Evolutionary conservation across 2,329 filamentous ascomycete species (phyloP).

Genomic region (Neopestalotiopsis sp.): DNA sequence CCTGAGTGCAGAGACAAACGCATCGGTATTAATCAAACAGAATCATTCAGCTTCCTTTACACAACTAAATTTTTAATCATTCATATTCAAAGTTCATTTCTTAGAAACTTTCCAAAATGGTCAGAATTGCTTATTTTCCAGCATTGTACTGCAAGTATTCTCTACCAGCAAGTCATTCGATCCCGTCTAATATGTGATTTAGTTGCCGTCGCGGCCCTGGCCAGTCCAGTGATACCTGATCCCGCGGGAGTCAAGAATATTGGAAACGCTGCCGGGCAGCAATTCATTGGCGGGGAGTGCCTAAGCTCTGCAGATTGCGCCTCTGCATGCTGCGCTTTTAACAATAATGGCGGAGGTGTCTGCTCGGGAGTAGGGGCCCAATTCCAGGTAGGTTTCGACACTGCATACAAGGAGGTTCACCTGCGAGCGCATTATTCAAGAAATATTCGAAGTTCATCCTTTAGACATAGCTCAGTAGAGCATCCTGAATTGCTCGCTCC

Average conservation of each 20-base stretch:
- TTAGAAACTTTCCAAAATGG: conserved; percentile 15
- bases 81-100: not conserved
- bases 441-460: no score
- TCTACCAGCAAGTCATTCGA: not conserved
- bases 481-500: not conserved
- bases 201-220: conserved; percentile 22
- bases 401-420: no score
- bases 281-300: conserved; percentile 37
- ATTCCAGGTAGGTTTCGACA: conserved; percentile 29
- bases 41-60: not conserved
- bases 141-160: conserved; percentile 16
- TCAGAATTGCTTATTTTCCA: conserved; percentile 1
- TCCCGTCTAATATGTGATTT: not conserved
- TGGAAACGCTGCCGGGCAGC: conserved; percentile 32
- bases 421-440: no score
- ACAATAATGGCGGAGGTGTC: conserved; percentile 36
- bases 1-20: no score
- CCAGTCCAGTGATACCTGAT: conserved; percentile 28
- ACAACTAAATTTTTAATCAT: not conserved
- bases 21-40: not conserved
- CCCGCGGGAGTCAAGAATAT: conserved; percentile 31
- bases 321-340: conserved; percentile 34
- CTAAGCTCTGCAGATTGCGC: conserved; percentile 34
- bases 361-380: conserved; percentile 42
- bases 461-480: no score